Base-by-base conservation (phyloP, 805 yeast genomes). In the Scheffersomyces amazonensis region DNA sequence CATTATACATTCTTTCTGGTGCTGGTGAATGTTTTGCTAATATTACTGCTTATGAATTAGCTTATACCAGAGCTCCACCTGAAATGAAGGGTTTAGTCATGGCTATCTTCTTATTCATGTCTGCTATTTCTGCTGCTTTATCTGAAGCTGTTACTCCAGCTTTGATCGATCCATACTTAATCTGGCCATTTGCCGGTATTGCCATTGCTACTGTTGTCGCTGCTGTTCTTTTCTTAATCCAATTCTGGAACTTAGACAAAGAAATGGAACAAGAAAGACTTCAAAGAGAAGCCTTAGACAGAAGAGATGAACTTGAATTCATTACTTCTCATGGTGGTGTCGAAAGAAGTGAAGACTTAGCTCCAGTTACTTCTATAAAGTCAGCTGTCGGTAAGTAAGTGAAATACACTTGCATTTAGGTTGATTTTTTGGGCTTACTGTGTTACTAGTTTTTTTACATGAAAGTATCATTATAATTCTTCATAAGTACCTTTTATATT, bases 11-110 rank as follows among this genome's bases (percentile, higher is more conserved):
- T 13, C 53, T 75, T 35, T 67, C 68, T 25, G 81, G 80, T 15
- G 62, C 66, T 9, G 75, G 78, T 35, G 81, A 76, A 52, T 74
- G 79, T 53, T 75, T 74, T 48, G 72, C 78, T 11, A 66, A 56
- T 37, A 67, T 69, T 21, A 74, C 80, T 11, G 77, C 72, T 23
- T 76, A 75, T 48, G 80, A 76, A 52, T 57, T 75, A 40, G 80
- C 81, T 0, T 76, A 75, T 53, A 66, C 78, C 2, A 60, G 74
- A 50, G 62, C 80, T 6, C 78, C 81, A 22, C 69, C 62, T 5
- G 58, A 65, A 29, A 68, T 75, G 75, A 70, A 71, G 49, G 73
- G 78, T 30, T 60, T 75, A 41, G 78, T 75, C 12, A 60, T 73
- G 63, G 74, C 80, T 15, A 46, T 65, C 33, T 64, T 62, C 54